Evolutionary conservation across 2,329 filamentous ascomycete genomes (phyloP), one percentile per base, ranked within the genome.

Genomic region (Ophiosphaerella herpotricha): DNA sequence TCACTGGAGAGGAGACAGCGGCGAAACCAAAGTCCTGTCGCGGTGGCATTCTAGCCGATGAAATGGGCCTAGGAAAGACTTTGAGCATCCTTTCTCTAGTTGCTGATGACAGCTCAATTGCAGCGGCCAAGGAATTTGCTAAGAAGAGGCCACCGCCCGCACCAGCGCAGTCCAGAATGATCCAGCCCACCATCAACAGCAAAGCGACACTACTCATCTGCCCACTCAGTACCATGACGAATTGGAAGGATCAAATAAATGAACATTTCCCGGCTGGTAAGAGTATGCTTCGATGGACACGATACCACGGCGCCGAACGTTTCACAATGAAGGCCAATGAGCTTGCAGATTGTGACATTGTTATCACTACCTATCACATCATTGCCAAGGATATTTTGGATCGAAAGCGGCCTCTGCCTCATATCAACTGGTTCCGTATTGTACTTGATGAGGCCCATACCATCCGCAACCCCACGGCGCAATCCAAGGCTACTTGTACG

Each of bases 371-470:
- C 0, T 99, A 97, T 68, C 89, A 90, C 34, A 95, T 91, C 0
- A 85, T 96, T 18, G 86, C 90, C 0, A 89, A 88, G 52, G 93
- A 97, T 67, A 82, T 90, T 13, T 7, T 48, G 7, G 66, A 70
- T 11, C 83, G 81, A 38, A 79, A 83, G 21, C 84, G 87, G 24
- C 89, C 91, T 0, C 75, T 97, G 33, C 84, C 87, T 46, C 85
- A 88, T 60, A 84, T 96, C 52, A 90, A 91, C 53, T 96, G 92
- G 89, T 97, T 96, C 70, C 88, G 93, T 16, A 89, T 97, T 46
- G 91, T 97, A 1, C 82, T 97, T 1, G 93, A 97, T 57, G 93
- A 99, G 74, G 94, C 92, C 0, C 94, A 99, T 70, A 89, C 89
- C 73, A 97, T 99, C 58, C 89, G 94, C 23, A 93, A 95, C 62